Conservation (phyloP, 305 asterid genomes). For the Fraxinus nigra region DNA sequence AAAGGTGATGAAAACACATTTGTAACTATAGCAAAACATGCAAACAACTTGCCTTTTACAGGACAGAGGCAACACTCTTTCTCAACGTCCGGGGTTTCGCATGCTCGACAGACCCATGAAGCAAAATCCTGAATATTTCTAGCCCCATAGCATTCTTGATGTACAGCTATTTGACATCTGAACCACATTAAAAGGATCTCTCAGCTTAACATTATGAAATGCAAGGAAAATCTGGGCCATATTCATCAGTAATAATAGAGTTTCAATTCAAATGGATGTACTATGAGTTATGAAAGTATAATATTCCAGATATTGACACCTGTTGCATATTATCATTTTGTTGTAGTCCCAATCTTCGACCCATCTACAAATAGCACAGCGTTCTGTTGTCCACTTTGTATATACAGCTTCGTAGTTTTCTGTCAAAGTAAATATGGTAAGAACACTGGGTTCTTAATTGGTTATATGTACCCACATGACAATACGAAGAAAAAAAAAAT, state of each 20-base stretch:
- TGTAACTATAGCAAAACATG: slow-evolving; percentile 15
- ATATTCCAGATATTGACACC: slow-evolving; percentile 41
- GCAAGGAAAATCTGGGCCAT: neutral
- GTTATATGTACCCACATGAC: neutral
- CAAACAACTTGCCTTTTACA: slow-evolving; percentile 67
- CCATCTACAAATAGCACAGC: slow-evolving; percentile 98
- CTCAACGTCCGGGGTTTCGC: slow-evolving; percentile 86
- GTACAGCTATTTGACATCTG: slow-evolving; percentile 98
- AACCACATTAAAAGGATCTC: slow-evolving; percentile 17
- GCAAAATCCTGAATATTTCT: slow-evolving; percentile 65
- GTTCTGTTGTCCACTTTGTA: slow-evolving; percentile 93
- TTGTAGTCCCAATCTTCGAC: slow-evolving; percentile 97
- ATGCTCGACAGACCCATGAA: slow-evolving; percentile 95
- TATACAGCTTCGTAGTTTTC: slow-evolving; percentile 69
- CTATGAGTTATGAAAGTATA: slow-evolving; percentile 12
- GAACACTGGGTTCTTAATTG: slow-evolving; percentile 2
- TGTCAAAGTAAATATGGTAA: slow-evolving; percentile 34
- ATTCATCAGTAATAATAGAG: neutral
- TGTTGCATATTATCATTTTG: slow-evolving; percentile 92
- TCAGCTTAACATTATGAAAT: slow-evolving; percentile 12
- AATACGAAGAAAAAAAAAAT: slow-evolving; percentile 9
- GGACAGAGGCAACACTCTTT: slow-evolving; percentile 94
- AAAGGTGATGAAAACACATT: slow-evolving; percentile 16
- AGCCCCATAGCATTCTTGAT: slow-evolving; percentile 97
- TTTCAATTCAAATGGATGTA: slow-evolving; percentile 9